Base-by-base conservation (phyloP, 192 early-diverging fungal genomes). In the Gryganskiella cystojenkinii region DNA sequence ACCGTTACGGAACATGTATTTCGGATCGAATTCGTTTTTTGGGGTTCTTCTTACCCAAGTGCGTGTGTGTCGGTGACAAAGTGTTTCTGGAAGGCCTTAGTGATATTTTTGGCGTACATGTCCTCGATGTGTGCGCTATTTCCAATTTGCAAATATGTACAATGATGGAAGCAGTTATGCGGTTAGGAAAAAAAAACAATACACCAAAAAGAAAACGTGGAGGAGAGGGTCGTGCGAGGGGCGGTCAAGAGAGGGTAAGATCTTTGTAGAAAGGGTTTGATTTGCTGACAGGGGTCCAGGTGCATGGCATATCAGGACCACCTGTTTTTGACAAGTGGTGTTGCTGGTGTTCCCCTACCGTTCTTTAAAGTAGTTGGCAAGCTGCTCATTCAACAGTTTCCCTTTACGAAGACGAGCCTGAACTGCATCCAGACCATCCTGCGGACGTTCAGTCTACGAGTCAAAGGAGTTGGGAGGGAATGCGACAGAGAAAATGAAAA, bases 321-420 rank as follows among this genome's bases (percentile, higher is more conserved):
- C 17, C 13, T 35, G 19, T 22, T 56, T 30, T 19, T 33, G 31
- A 35, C 35, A 20, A 20, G 7, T 19, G 24, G 22, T 56, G 20
- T 2, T n/a, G 9, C n/a, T 3, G 11, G 22, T 17, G 13, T 43
- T 20, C 19, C 33, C 56, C 51, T 85, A 87, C 87, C 87, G 67
- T 54, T 88, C 87, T 67, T 75, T 79, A 55, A 86, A 83, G 31
- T 88, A 88, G 25, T 83, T 81, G 17, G 85, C 87, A 24, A 88
- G 37, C 37, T 88, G 85, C 10, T 84, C 85, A 66, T 85, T 83
- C 5, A 87, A 45, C 13, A 64, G 50, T 43, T 82, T 70, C 44
- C 74, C 80, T 43, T 75, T 74, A 62, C 71, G 71, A 61, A 88
- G 62, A 42, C 85, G 74, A n/a, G 64, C 19, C 62, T 88, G 85